Conservation (phyloP, 75 land plant genomes). For the Picea sitchensis region DNA sequence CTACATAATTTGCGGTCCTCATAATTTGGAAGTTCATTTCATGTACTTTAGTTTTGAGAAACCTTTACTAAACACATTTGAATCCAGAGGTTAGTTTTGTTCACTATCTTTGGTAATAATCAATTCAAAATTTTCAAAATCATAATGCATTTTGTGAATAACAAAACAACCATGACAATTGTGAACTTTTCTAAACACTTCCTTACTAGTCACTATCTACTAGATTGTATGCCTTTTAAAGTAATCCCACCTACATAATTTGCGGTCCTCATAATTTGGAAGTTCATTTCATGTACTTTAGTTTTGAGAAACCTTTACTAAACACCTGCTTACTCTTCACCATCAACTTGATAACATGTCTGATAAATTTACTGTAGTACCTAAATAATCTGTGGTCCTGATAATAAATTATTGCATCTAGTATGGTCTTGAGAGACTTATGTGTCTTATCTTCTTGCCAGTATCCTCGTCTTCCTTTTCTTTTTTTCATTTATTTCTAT, state of each 20-base stretch:
- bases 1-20: background rate
- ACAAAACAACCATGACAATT: background rate
- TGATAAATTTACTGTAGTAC: no score
- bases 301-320: no score
- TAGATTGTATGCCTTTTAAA: background rate
- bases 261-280: background rate
- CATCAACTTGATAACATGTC: no score
- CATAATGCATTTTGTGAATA: background rate
- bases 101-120: background rate
- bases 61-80: slow-evolving; percentile 25
- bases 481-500: background rate
- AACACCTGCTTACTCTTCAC: no score
- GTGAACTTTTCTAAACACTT: background rate
- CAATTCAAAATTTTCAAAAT: background rate
- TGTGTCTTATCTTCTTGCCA: background rate
- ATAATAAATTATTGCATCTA: no score
- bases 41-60: background rate
- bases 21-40: background rate
- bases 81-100: slow-evolving; percentile 76
- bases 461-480: background rate
- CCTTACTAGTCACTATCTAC: no score
- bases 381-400: no score
- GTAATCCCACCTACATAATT: background rate
- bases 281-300: background rate
- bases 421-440: background rate